These are phyloP conservation scores for Exidia glandulosa DNA, from an alignment of 768 basidiomycete genomes.

Conservation along the genomic window DNA sequence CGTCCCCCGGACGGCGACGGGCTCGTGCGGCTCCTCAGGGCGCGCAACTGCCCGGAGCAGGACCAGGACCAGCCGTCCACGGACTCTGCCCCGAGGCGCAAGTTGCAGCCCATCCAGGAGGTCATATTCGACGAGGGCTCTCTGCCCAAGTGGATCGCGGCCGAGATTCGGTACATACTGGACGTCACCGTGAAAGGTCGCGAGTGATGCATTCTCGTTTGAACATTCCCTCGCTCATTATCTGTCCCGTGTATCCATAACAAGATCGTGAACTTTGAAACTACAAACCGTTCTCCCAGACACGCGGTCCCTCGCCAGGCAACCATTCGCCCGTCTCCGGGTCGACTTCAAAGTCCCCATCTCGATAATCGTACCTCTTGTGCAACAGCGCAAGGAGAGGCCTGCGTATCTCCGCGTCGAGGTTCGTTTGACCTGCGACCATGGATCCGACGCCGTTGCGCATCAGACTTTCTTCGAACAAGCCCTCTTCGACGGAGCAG, in stretches of 20 bases:
- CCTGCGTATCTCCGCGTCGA: conserved; percentile 80
- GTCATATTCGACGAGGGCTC: neutral
- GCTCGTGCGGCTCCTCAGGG: neutral
- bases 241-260: neutral
- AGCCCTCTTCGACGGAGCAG: conserved; percentile 72
- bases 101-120: neutral
- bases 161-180: neutral
- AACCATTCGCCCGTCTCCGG: conserved; percentile 53
- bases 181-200: neutral
- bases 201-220: neutral
- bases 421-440: conserved; percentile 61
- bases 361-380: conserved; percentile 63
- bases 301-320: conserved; percentile 48
- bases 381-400: conserved; percentile 64
- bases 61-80: neutral
- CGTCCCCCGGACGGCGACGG: neutral
- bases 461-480: conserved; percentile 76
- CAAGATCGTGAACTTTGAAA: neutral
- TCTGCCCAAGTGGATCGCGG: neutral
- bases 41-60: neutral
- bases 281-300: conserved; percentile 3
- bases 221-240: neutral
- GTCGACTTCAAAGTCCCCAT: conserved; percentile 78
- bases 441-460: conserved; percentile 75
- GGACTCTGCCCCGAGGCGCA: neutral